Conservation (phyloP, 257 asterid species). For the Pogostemon cablin region DNA sequence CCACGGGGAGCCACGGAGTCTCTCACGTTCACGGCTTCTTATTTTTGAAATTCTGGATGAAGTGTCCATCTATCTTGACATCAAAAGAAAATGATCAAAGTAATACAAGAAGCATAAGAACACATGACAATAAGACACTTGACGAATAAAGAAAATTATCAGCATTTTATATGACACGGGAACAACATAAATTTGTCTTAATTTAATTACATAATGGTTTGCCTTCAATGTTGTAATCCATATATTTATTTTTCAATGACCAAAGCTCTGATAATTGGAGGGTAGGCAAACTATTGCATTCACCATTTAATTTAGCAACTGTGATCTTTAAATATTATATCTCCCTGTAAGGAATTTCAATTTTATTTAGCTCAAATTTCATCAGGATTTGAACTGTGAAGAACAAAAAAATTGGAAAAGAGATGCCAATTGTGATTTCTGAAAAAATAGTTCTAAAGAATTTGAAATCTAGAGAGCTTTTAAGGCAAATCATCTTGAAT, state of each 20-base stretch:
- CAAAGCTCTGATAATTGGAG: not conserved
- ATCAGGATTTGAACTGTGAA: conserved; percentile 10
- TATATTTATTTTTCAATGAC: not conserved
- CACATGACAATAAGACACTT: conserved; percentile 26
- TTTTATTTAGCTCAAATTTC: conserved; percentile 15
- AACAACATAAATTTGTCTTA: conserved; percentile 8
- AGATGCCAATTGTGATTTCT: conserved; percentile 16
- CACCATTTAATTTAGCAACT: conserved; percentile 17
- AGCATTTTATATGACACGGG: conserved; percentile 23
- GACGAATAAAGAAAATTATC: conserved; percentile 22
- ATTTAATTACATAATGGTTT: conserved; percentile 19
- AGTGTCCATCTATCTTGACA: conserved; percentile 98
- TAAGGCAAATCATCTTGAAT: conserved; percentile 23
- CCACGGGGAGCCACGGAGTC: conserved; percentile 98
- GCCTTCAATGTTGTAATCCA: not conserved
- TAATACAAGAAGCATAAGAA: conserved; percentile 18
- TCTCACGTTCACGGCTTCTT: conserved; percentile 93
- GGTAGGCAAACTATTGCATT: not conserved
- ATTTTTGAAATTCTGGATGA: conserved; percentile 90
- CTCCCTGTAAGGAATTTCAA: conserved; percentile 2
- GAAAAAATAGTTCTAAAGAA: conserved; percentile 13
- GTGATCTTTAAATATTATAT: conserved; percentile 22
- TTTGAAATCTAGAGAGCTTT: conserved; percentile 26
- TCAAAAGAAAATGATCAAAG: conserved; percentile 40
- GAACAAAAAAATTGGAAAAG: not conserved